Base-by-base conservation (phyloP, 495 filamentous ascomycete genomes). In the Acidomyces sp. region DNA sequence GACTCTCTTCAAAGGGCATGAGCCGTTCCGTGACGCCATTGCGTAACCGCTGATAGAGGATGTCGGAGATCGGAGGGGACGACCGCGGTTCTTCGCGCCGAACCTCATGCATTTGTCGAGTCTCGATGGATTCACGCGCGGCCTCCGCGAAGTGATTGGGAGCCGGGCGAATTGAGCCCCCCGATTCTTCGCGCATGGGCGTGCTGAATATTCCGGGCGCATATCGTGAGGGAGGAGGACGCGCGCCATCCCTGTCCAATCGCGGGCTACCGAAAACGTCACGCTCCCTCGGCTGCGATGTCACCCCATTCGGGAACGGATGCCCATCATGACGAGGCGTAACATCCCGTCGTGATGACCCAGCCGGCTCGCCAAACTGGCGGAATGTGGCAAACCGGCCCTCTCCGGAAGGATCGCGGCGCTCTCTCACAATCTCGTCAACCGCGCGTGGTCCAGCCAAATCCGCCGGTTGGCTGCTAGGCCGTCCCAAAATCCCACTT, bases 401-500 rank as follows among this genome's bases (percentile, higher is more conserved):
- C 7, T 46, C 39, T 9, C n/a, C 11, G 12, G 46, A 35, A 1
- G 33, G 4, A 13, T 50, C 47, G 3, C 42, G 29, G 1, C 42
- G 28, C 24, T 36, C 25, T n/a, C n/a, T n/a, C 3, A 34, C 9
- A 3, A 33, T 36, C 12, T 43, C 42, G 2, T 46, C 43, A 9
- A 29, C 15, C 18, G 25, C 24, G 19, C 37, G 43, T 16, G 32
- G 36, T 23, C 21, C 17, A 4, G 15, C 15, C 4, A 6, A 26
- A 13, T 52, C 49, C 6, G 24, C 21, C 4, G 50, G 50, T 41
- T 53, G 50, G 35, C 46, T 49, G 46, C 26, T 53, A 1, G 50
- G 50, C 22, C 52, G 39, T 3, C 31, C 38, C 12, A 36, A 34
- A 1, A 19, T n/a, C 11, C 20, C 37, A 6, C 24, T 20, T 2